Percentiles rank a stretch among this genome's conserved stretches.
Conservation (phyloP, 2,329 filamentous ascomycete species). For the Mycosphaerella sp. region DNA sequence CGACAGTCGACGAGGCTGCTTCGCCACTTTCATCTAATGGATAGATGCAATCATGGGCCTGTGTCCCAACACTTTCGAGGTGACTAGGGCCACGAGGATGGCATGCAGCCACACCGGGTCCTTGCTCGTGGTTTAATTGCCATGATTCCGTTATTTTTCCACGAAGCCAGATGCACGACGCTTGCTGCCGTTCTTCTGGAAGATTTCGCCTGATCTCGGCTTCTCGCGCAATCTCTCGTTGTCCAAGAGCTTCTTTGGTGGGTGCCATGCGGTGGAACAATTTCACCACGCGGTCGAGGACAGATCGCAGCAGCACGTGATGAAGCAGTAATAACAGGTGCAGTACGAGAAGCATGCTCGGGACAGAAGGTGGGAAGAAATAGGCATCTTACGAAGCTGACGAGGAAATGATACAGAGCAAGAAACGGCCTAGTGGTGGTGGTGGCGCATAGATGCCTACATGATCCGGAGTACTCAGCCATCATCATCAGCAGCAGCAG, state of each 20-base stretch:
- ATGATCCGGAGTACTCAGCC: conserved; percentile 1
- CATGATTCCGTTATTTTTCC: not conserved
- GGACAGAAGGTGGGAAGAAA: not conserved
- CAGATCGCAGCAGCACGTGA: conserved; percentile 2
- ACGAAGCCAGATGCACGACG: not conserved
- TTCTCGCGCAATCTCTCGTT: conserved; percentile 1
- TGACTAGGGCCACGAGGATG: not conserved
- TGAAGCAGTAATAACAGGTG: conserved; percentile 1
- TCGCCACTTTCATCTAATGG: not conserved
- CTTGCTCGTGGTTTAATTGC: not conserved
- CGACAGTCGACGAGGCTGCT: not conserved
- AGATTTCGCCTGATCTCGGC: not conserved
- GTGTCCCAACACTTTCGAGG: not conserved
- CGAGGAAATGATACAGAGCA: not conserved
- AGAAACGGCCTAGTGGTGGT: not conserved
- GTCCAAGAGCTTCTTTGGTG: not conserved
- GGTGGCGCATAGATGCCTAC: not conserved
- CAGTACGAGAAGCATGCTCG: conserved; percentile 3
- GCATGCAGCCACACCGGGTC: not conserved
- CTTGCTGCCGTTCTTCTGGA: not conserved
- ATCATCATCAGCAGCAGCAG: not conserved
- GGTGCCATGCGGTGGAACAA: conserved; percentile 5
- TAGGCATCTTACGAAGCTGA: conserved; percentile 3
- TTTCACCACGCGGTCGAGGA: conserved; percentile 1
- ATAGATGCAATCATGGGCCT: not conserved